A percentile compares a stretch with the other conserved stretches of the same genome.
These are phyloP conservation scores for Sporothrix pallida DNA, from an alignment of 2,329 filamentous ascomycete genomes.

Conservation along the genomic window DNA sequence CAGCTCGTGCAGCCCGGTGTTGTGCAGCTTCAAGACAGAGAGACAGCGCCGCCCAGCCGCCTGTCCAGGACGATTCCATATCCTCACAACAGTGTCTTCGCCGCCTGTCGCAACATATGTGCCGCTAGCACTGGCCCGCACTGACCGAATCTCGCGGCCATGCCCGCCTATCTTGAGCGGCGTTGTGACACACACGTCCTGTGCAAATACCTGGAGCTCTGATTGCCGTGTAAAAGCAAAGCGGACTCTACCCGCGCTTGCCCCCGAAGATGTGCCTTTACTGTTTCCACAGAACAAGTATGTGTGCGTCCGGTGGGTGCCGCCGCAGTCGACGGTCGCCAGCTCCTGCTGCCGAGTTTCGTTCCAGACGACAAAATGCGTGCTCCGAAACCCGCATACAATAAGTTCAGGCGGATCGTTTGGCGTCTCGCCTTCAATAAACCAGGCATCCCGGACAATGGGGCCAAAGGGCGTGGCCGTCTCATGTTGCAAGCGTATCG, in stretches of 20 bases:
- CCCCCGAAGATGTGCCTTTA: conserved; percentile 41
- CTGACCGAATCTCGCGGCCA: conserved; percentile 78
- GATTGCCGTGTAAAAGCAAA: conserved; percentile 80
- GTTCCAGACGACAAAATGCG: conserved; percentile 82
- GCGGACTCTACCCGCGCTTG: conserved; percentile 47
- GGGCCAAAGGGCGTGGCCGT: conserved; percentile 73
- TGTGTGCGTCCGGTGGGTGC: conserved; percentile 78
- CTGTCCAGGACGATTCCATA: conserved; percentile 25
- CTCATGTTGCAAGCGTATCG: conserved; percentile 65
- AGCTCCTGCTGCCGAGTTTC: conserved; percentile 72
- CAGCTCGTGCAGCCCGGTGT: conserved; percentile 80
- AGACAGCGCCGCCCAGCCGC: conserved; percentile 53
- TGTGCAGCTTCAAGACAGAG: conserved; percentile 75
- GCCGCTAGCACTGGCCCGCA: conserved; percentile 47
- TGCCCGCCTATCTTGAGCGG: conserved; percentile 74
- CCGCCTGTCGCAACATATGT: conserved; percentile 66
- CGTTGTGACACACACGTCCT: conserved; percentile 46
- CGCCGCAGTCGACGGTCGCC: conserved; percentile 78
- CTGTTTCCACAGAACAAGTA: conserved; percentile 44
- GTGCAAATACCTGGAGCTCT: conserved; percentile 55
- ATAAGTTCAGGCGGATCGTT: conserved; percentile 59
- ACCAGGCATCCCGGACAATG: conserved; percentile 74
- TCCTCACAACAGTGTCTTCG: conserved; percentile 75
- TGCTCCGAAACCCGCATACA: conserved; percentile 81
- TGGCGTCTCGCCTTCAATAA: conserved; percentile 49